These are phyloP conservation scores for Ogataea salicorniae DNA, from an alignment of 805 yeast genomes.

Conservation along the genomic window DNA sequence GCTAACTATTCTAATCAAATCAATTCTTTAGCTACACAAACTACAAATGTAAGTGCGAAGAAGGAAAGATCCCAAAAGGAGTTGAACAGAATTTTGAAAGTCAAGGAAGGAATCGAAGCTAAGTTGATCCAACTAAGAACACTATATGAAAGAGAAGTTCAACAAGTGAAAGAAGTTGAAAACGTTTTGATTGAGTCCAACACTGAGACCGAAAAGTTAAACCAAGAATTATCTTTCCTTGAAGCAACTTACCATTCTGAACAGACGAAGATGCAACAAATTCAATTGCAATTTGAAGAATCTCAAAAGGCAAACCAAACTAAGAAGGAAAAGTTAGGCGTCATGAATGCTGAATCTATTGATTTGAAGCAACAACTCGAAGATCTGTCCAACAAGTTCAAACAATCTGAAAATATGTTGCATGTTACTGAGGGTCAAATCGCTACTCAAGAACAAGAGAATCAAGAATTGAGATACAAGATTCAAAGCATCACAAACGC, in stretches of 20 bases:
- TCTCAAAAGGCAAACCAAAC: conserved; percentile 63
- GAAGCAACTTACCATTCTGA: conserved; percentile 76
- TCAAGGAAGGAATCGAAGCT: conserved; percentile 68
- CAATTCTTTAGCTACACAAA: conserved; percentile 70
- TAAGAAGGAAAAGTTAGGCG: conserved; percentile 64
- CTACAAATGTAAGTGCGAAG: conserved; percentile 63
- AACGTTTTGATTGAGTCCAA: conserved; percentile 51
- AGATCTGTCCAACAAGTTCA: conserved; percentile 46
- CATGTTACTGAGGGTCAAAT: conserved; percentile 68
- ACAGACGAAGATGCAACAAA: conserved; percentile 56
- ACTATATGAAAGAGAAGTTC: conserved; percentile 73
- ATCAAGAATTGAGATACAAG: conserved; percentile 30
- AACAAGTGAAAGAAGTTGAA: conserved; percentile 71
- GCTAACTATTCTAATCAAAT: conserved; percentile 85
- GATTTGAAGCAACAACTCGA: conserved; percentile 55
- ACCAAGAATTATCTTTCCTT: conserved; percentile 66
- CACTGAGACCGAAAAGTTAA: conserved; percentile 61
- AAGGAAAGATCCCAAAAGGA: conserved; percentile 74
- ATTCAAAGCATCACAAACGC: conserved; percentile 21
- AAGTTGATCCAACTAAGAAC: conserved; percentile 62
- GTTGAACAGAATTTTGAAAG: conserved; percentile 56
- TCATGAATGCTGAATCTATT: conserved; percentile 59
- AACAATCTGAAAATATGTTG: conserved; percentile 56
- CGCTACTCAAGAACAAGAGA: conserved; percentile 48
- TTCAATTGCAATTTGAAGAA: conserved; percentile 55